These are phyloP conservation scores for Phaeoacremonium minimum DNA, from an alignment of 2,329 filamentous ascomycete species.

Conservation along the genomic window DNA sequence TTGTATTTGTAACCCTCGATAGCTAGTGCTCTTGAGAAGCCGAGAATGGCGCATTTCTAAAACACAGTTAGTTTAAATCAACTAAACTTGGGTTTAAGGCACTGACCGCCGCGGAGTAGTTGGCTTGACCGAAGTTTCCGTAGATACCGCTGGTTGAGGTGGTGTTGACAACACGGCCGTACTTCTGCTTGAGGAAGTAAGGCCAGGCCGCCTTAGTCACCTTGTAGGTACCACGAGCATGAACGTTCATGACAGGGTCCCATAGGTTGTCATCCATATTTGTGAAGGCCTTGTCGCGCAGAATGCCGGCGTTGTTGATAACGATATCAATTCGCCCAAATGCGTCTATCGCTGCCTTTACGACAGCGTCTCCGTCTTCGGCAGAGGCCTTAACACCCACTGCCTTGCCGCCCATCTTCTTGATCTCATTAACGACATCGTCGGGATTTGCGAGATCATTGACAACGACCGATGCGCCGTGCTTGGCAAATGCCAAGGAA, in stretches of 20 bases:
- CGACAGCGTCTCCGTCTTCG: conserved; percentile 84
- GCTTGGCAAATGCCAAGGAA: conserved; percentile 76
- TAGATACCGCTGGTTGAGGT: conserved; percentile 97
- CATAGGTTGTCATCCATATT: conserved; percentile 97
- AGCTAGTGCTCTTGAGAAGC: conserved; percentile 88
- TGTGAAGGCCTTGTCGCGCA: conserved; percentile 94
- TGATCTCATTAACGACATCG: conserved; percentile 86
- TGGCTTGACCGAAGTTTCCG: conserved; percentile 97
- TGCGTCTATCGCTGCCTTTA: conserved; percentile 89
- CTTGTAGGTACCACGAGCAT: conserved; percentile 93
- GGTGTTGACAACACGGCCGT: conserved; percentile 94
- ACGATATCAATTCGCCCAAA: conserved; percentile 93
- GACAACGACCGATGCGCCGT: conserved; percentile 81
- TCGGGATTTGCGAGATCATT: conserved; percentile 96
- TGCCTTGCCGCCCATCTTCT: conserved; percentile 82
- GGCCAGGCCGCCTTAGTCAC: conserved; percentile 97
- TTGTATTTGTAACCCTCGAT: conserved; percentile 95
- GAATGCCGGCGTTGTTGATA: conserved; percentile 96
- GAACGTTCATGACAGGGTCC: conserved; percentile 88
- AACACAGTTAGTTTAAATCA: conserved; percentile 20
- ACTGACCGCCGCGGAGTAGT: conserved; percentile 85
- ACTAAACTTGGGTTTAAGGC: too few species aligned
- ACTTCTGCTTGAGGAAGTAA: conserved; percentile 97
- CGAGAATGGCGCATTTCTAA: conserved; percentile 86
- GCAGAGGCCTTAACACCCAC: conserved; percentile 91